Evolutionary conservation across 176 grass and related monocot species (phyloP).

Genomic region (bread wheat (Triticum aestivum)): IWGSC_CS_RefSeq_v2.1 NC_057799.1:68914644-68915143

Average conservation of each 20-base stretch:
- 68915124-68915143: not conserved
- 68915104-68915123: too few relatives aligned
- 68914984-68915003: not conserved
- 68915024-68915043: not conserved
- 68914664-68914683: not conserved
- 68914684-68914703: not conserved
- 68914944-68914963: not conserved
- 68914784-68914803: not conserved
- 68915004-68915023: not conserved
- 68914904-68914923: not conserved
- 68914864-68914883: not conserved
- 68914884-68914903: not conserved
- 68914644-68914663: too few relatives aligned
- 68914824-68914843: not conserved
- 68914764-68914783: not conserved
- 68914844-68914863: not conserved
- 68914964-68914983: not conserved
- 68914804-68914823: not conserved
- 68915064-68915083: not conserved
- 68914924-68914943: not conserved
- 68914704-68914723: not conserved
- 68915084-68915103: not conserved
- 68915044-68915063: not conserved
- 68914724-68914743: not conserved
- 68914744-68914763: not conserved